Percentiles rank a stretch among this genome's conserved stretches.
Conservation (phyloP, 73 alveolate species). For the Diophrys sp. region DNA sequence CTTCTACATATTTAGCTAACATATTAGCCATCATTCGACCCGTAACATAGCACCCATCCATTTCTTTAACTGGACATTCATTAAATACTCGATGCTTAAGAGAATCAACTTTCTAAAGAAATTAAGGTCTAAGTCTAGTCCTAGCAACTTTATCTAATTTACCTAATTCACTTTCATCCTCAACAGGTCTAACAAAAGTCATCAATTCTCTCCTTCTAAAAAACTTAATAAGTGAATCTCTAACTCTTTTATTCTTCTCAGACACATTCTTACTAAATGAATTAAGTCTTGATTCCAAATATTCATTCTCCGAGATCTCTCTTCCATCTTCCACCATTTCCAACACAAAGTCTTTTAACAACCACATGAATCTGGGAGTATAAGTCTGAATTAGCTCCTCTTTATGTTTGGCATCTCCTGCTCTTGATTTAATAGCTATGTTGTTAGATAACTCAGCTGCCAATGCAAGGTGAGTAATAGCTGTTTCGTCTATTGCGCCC, state of each 20-base stretch:
- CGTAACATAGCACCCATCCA: constrained; percentile 29
- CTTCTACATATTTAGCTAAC: constrained; percentile 45
- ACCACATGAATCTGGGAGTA: constrained; percentile 60
- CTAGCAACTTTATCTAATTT: constrained; percentile 32
- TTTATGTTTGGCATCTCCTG: constrained; percentile 9
- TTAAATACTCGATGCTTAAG: constrained; percentile 44
- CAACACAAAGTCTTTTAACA: constrained; percentile 59
- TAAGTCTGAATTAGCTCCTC: constrained; percentile 21
- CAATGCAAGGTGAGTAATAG: constrained; percentile 81
- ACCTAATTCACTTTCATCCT: constrained; percentile 58
- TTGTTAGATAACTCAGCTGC: constrained; percentile 91
- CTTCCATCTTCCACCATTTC: constrained; percentile 45
- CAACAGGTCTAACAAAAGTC: constrained; percentile 92
- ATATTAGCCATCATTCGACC: constrained; percentile 49
- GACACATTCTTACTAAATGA: constrained; percentile 33
- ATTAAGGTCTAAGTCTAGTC: constrained; percentile 24
- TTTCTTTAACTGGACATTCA: constrained; percentile 53
- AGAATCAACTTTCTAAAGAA: constrained; percentile 32
- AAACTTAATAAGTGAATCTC: constrained; percentile 79
- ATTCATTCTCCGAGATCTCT: constrained; percentile 61
- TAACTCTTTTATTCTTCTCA: constrained; percentile 76
- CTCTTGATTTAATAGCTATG: constrained; percentile 38
- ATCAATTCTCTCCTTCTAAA: constrained; percentile 84
- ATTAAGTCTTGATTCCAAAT: constrained; percentile 43
- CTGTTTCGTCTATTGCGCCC: constrained; percentile 94